Conservation (phyloP, 257 asterid genomes). For the Orobanche coerulescens region DNA sequence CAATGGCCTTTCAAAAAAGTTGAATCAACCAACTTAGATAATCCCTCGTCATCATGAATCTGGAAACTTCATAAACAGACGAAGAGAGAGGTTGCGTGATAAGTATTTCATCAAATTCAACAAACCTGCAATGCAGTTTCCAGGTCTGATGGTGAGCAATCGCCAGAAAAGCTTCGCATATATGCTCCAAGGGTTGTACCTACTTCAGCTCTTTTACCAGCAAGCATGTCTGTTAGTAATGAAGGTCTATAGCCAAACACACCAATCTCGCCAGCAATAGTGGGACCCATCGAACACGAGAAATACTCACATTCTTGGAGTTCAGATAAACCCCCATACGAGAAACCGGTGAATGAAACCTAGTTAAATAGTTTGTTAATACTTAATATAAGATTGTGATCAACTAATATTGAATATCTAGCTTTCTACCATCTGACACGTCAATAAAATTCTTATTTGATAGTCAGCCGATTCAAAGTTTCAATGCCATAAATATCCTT, state of each 20-base stretch:
- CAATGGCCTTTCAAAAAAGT: not conserved
- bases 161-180: conserved; percentile 91
- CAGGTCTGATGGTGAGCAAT: conserved; percentile 93
- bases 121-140: conserved; percentile 95
- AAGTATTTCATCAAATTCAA: conserved; percentile 20
- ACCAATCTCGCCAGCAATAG: conserved; percentile 97
- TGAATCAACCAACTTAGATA: not conserved
- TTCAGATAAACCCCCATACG: conserved; percentile 90
- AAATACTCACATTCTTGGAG: conserved; percentile 79
- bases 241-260: conserved; percentile 92
- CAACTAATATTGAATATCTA: conserved; percentile 17
- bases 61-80: conserved; percentile 13
- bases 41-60: not conserved
- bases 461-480: no score
- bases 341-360: conserved; percentile 93
- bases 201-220: conserved; percentile 96
- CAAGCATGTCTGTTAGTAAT: conserved; percentile 87
- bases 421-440: conserved; percentile 7
- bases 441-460: no score
- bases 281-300: conserved; percentile 94
- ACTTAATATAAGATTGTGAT: conserved; percentile 23
- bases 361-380: conserved; percentile 49
- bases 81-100: conserved; percentile 4
- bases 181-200: conserved; percentile 88
- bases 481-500: no score